Evolutionary conservation across 2,329 filamentous ascomycete genomes (phyloP).

Genomic region (Aspergillus flavus): DNA sequence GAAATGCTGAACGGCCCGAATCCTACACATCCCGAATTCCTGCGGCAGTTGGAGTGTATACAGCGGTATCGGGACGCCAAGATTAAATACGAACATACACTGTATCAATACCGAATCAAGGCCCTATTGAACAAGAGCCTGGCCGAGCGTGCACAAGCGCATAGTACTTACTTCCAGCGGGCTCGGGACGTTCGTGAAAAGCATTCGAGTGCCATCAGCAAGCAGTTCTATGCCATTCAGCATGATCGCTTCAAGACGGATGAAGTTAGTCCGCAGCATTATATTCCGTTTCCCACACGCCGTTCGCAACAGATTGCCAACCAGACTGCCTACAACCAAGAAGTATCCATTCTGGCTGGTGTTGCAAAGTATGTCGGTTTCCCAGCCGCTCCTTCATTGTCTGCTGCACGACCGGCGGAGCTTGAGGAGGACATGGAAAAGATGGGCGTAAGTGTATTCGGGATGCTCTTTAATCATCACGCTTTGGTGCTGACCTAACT

Average conservation of each 20-base stretch:
- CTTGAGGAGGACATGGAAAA: conserved; percentile 84
- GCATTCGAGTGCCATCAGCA: conserved; percentile 77
- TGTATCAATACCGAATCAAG: conserved; percentile 73
- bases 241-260: conserved; percentile 79
- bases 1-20: conserved; percentile 60
- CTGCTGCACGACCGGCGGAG: conserved; percentile 70
- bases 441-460: conserved; percentile 71
- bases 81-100: conserved; percentile 71
- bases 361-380: conserved; percentile 96
- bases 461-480: background rate
- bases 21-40: conserved; percentile 82
- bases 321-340: conserved; percentile 89
- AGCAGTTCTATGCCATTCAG: conserved; percentile 91
- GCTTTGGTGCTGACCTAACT: background rate
- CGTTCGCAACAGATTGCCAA: conserved; percentile 78
- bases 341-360: conserved; percentile 87
- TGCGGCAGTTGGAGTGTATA: conserved; percentile 86
- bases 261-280: conserved; percentile 78
- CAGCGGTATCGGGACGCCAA: conserved; percentile 81
- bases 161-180: conserved; percentile 87
- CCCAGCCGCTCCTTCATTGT: conserved; percentile 86
- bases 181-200: conserved; percentile 81
- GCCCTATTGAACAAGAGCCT: conserved; percentile 74
- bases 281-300: conserved; percentile 76
- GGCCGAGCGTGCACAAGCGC: conserved; percentile 80